Evolutionary conservation across 805 yeast species (phyloP), one percentile per base, ranked within the genome.

Genomic region (Scheffersomyces lignosus): DNA sequence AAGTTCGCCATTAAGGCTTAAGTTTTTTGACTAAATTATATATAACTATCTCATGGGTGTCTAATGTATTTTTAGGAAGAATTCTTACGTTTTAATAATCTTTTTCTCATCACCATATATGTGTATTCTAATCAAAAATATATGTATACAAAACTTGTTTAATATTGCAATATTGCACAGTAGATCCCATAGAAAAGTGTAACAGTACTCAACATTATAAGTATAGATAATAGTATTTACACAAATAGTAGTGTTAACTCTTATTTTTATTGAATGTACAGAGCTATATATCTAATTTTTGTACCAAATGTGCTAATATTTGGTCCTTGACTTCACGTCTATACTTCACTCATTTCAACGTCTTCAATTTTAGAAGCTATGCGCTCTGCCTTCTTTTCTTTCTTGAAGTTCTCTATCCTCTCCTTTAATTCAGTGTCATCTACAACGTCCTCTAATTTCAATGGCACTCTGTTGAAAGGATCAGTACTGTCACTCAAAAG

Each of bases 1-100:
- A 86, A 85, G 77, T 93, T 78, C 77, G 98, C 98, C 71, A 86
- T 93, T 80, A 91, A 90, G 84, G 98, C 96, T 78, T 91, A 85
- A 81, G 53, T 20, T 20, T 20, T 20, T 20, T 10, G 10, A 20
- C 24, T 7, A 20, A 20, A 20, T 20, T 10, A 20, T 7, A 7
- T 7, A 20, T 20, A 20, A 20, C 24, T 20, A 20, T 20, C 24
- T 7, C 10, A 7, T 20, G 24, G 24, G 24, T 10, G 24, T 20
- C 24, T 20, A 20, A 20, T 20, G 24, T 20, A 20, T 20, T 20
- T 20, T 20, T 20, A 20, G 24, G 24, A 20, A 20, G 24, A 20
- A 20, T 20, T 20, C 24, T 20, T 10, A 20, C 24, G 24, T 20
- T 20, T 20, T 20, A 20, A 20, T 20, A 20, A 20, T 7, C 24